phyloP scores from a whole-genome alignment of 73 alveolate genomes.

The Paramecium octaurelia region DNA sequence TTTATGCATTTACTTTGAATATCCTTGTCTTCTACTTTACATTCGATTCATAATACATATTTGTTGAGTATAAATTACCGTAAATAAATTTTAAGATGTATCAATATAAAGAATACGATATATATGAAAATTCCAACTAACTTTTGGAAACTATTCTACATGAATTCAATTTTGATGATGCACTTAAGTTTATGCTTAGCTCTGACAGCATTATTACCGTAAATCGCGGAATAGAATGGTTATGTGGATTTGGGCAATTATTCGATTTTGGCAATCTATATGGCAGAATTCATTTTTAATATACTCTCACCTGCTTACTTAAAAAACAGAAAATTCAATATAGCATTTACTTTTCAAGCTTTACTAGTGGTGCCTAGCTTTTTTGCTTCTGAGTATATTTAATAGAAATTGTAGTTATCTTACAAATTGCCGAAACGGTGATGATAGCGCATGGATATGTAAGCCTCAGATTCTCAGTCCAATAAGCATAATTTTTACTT shows the following conservation, averaged over 20 bases:
- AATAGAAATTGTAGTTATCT: background rate
- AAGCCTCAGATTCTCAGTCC: background rate
- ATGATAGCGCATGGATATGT: background rate
- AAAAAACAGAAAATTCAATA: background rate
- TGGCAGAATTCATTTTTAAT: background rate
- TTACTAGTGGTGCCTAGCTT: background rate
- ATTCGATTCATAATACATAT: background rate
- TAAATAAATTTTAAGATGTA: background rate
- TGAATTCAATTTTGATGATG: background rate
- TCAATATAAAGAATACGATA: background rate
- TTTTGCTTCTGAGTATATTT: background rate
- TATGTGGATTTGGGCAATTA: background rate
- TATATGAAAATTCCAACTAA: background rate
- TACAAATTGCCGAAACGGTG: background rate
- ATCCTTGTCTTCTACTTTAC: no score
- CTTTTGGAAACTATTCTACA: background rate
- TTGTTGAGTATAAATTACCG: background rate
- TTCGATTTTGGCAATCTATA: background rate
- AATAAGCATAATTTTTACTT: background rate
- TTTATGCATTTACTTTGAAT: no score
- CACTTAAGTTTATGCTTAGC: constrained; percentile 21
- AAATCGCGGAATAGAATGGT: background rate
- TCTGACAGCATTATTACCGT: background rate
- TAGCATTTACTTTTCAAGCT: background rate
- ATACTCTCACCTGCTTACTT: background rate